phyloP scores from a whole-genome alignment of 257 asterid species.

The Solanum habrochaites region DNA sequence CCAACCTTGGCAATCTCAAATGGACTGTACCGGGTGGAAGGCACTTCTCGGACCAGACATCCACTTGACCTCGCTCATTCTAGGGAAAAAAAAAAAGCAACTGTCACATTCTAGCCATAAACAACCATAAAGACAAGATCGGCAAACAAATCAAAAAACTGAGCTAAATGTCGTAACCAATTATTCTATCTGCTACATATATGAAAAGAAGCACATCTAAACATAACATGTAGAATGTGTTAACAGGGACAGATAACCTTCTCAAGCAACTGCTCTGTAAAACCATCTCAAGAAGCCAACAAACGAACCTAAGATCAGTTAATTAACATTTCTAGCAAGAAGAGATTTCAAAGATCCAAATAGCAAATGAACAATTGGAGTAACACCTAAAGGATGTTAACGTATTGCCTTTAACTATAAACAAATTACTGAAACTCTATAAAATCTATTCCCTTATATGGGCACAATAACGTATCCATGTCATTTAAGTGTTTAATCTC shows the following conservation, averaged over 20 bases:
- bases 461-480: not conserved
- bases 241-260: not conserved
- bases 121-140: not conserved
- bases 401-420: not conserved
- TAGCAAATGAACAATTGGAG: not conserved
- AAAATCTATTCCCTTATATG: not conserved
- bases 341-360: not conserved
- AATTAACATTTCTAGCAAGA: not conserved
- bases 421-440: not conserved
- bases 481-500: not conserved
- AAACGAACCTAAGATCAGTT: not conserved
- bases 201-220: not conserved
- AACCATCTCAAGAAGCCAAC: not conserved
- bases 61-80: conserved; percentile 97
- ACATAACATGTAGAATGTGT: not conserved
- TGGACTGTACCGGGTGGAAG: conserved; percentile 96
- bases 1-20: conserved; percentile 62
- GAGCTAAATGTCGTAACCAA: not conserved
- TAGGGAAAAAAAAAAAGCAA: conserved; percentile 13
- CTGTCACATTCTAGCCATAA: not conserved
- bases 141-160: not conserved
- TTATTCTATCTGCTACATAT: not conserved
- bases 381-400: not conserved
- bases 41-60: conserved; percentile 98
- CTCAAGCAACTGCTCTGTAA: not conserved